A percentile compares a stretch with the other conserved stretches of the same genome.
Evolutionary conservation across 805 yeast species (phyloP).

Genomic region (Torulaspora maleeae): DNA sequence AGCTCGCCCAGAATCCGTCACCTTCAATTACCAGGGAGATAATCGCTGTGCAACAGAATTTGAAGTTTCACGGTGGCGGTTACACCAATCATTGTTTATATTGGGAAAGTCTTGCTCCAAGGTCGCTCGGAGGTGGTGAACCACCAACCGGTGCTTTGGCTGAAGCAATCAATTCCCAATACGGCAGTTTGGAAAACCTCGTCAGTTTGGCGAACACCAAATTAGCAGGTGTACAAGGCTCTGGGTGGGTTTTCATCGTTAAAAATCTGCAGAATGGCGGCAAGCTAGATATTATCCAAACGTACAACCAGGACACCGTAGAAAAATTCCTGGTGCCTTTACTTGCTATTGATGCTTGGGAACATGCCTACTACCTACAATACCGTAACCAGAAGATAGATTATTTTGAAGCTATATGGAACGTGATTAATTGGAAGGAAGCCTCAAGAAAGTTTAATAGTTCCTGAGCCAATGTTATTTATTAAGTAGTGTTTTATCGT

Average conservation of each 20-base stretch:
- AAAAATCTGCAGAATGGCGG: conserved; percentile 71
- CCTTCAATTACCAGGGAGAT: conserved; percentile 32
- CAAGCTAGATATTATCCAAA: conserved; percentile 66
- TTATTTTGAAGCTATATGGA: conserved; percentile 91
- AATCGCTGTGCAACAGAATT: conserved; percentile 56
- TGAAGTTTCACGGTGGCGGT: conserved; percentile 93
- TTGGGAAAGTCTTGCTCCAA: conserved; percentile 85
- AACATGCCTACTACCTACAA: conserved; percentile 91
- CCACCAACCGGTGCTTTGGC: conserved; percentile 49
- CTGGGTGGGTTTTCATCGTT: conserved; percentile 92
- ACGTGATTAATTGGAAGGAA: conserved; percentile 88
- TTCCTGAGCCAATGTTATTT: conserved; percentile 10
- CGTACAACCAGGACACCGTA: conserved; percentile 83
- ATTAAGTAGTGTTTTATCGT: too few relatives aligned
- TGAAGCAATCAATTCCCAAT: conserved; percentile 55
- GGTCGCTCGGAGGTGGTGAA: conserved; percentile 69
- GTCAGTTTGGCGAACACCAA: conserved; percentile 57
- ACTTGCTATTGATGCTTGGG: conserved; percentile 94
- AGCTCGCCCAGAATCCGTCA: conserved; percentile 54
- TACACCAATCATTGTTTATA: conserved; percentile 77
- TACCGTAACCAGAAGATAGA: conserved; percentile 87
- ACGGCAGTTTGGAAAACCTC: conserved; percentile 67
- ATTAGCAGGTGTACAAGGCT: conserved; percentile 86
- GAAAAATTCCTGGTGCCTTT: conserved; percentile 64
- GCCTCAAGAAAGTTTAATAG: conserved; percentile 66